Evolutionary conservation across 139 green algal genomes (phyloP), one percentile per base, ranked within the genome.

Genomic region (Picochlorum sp.): DNA sequence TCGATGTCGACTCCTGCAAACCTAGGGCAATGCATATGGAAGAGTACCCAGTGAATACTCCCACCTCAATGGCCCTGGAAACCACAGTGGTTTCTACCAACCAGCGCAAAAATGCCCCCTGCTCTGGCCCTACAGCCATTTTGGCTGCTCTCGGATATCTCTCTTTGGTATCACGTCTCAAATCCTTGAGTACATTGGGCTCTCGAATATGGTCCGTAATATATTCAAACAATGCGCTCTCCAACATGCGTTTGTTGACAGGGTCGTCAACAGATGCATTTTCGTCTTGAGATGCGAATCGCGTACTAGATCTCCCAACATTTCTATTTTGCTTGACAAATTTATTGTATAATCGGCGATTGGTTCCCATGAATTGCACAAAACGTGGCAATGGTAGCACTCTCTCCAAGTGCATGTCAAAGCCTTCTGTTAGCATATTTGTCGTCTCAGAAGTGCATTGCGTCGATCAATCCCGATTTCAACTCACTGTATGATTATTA

Each of bases 11-110:
- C 3, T 75, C 50, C 0, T 83, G 82, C 45, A 95, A 70, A 3
- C 80, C 82, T 64, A 86, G 41, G 0, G 85, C 85, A 22, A 93
- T 76, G 13, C 75, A 76, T 6, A 82, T 57, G 1, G 84, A 81
- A 1, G 77, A 89, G 73, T 96, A 94, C 3, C 89, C 90, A 1
- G 90, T 96, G 76, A 93, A 97, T 0, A 89, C 77, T 3, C 85
- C 85, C 8, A 93, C 54, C 52, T 88, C 79, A 6, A 87, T 57
- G 8, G 76, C 67, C 2, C 63, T 41, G 25, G 18, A 47, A 0
- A 68, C 84, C 0, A 77, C 66, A 10, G 81, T 67, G 13, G 86
- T 49, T 55, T 81, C 50, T 30, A 88, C 71, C 24, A 96, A 74
- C 69, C 88, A 67, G 0, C 52, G 53, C 60, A 97, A 52, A 32